phyloP scores from a whole-genome alignment of 345 rosid species.

The Melastoma malabathricum region DNA sequence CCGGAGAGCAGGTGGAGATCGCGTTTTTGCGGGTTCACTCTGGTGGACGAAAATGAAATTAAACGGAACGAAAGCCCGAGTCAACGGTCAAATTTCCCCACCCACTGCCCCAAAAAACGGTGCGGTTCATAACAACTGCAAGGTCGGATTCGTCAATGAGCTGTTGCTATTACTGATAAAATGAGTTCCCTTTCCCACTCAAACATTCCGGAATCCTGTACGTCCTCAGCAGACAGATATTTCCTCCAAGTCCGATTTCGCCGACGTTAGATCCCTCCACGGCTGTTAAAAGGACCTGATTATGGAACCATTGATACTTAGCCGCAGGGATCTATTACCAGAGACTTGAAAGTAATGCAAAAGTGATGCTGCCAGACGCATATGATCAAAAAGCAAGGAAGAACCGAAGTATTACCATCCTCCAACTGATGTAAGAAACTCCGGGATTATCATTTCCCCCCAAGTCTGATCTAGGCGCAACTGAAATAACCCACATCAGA shows the following conservation, averaged over 20 bases:
- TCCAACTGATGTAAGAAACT: constrained; percentile 12
- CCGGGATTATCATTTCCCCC: constrained; percentile 10
- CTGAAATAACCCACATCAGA: constrained; percentile 59
- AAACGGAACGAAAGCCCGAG: too few species aligned
- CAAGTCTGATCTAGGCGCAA: constrained; percentile 43
- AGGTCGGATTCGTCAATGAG: too few species aligned
- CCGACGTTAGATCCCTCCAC: constrained; percentile 41
- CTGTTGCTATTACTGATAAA: constrained; percentile 6
- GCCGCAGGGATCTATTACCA: neutral
- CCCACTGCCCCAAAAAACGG: too few species aligned
- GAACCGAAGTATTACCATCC: constrained; percentile 47
- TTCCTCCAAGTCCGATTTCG: constrained; percentile 26
- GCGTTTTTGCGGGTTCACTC: too few species aligned
- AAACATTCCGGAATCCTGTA: constrained; percentile 25
- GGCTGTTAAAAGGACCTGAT: constrained; percentile 63
- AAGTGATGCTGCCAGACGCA: neutral
- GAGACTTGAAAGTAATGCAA: neutral
- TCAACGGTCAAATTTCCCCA: neutral
- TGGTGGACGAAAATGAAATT: too few species aligned
- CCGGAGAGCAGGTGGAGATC: too few species aligned
- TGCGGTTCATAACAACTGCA: too few species aligned
- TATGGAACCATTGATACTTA: too few species aligned
- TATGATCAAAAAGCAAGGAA: too few species aligned
- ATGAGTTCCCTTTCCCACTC: constrained; percentile 48
- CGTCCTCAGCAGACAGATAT: constrained; percentile 22